Evolutionary conservation across 371 early-diverging fungal genomes (phyloP), one percentile per base, ranked within the genome.

Genomic region (Mucor velutinosus): DNA sequence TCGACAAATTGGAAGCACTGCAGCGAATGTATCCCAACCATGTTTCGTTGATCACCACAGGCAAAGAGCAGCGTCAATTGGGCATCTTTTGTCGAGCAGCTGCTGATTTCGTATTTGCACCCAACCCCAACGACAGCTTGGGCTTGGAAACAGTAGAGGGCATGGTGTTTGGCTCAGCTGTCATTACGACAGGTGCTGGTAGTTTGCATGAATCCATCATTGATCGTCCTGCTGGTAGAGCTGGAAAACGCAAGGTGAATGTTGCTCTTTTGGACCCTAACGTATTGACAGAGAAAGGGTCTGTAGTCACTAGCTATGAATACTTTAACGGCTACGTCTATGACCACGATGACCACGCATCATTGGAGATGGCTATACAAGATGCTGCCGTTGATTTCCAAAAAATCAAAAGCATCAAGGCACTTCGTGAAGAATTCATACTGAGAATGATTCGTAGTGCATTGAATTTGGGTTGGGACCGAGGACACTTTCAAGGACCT

Each of bases 51-150:
- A 70, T 90, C 29, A 66, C 78, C 2, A 80, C 80, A 1, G 70
- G 76, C 0, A 79, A 77, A 55, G 74, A 83, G n/a, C 83, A 87
- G 63, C 80, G 83, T 27, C 76, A 82, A 32, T 84, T 85, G 76
- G 80, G 80, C 17, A 66, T 84, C 6, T 84, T 83, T 58, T 83
- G 74, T 68, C 81, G 89, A 39, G 82, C 84, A 3, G 89, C 90
- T 7, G 87, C 90, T n/a, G 90, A 90, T 73, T 83, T 87, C 63
- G 69, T 82, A 0, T 76, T 87, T 65, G 84, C 86, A 4, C 89
- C 90, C 1, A 82, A 84, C 12, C 56, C 80, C 37, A 80, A 83
- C 0, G 83, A 83, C 58, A 45, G 51, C 19, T 80, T 83, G 67
- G 87, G 86, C 0, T 65, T 85, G 3, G 80, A 84, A 7, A 83